Evolutionary conservation across 2,329 filamentous ascomycete genomes (phyloP).

Genomic region (Hirsutella rhossiliensis): DNA sequence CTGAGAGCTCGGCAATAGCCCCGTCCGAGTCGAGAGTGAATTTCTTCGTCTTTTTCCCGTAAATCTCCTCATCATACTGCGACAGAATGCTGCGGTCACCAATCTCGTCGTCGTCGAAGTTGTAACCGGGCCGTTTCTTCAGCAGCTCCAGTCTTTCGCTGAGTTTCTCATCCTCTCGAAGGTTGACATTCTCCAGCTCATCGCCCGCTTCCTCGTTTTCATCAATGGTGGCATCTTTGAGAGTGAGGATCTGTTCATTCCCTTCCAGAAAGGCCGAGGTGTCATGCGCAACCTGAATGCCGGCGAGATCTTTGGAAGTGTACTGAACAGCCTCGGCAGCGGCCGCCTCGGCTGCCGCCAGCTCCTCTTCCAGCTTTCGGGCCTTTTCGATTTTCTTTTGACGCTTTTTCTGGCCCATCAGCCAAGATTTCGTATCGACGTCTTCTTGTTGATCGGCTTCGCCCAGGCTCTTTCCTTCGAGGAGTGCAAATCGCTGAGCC

Average conservation of each 20-base stretch:
- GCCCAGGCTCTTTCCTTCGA: conserved; percentile 76
- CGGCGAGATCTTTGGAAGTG: conserved; percentile 74
- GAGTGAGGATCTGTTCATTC: conserved; percentile 78
- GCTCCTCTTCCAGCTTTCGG: conserved; percentile 59
- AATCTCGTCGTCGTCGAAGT: conserved; percentile 62
- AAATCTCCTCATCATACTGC: conserved; percentile 93
- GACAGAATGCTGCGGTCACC: conserved; percentile 59
- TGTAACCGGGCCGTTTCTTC: conserved; percentile 82
- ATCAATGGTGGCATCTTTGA: conserved; percentile 86
- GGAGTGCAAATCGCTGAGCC: conserved; percentile 60
- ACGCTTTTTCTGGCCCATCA: conserved; percentile 81
- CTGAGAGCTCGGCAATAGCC: conserved; percentile 50
- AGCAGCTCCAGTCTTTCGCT: conserved; percentile 72
- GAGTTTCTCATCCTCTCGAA: conserved; percentile 61
- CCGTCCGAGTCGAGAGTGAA: conserved; percentile 81
- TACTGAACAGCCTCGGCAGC: conserved; percentile 57
- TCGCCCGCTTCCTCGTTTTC: conserved; percentile 79
- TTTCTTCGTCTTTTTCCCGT: conserved; percentile 75
- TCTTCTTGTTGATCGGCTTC: conserved; percentile 57
- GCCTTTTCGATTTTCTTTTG: conserved; percentile 82
- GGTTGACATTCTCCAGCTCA: conserved; percentile 67
- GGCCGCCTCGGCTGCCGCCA: conserved; percentile 61
- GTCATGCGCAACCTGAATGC: conserved; percentile 87
- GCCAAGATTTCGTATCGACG: conserved; percentile 73
- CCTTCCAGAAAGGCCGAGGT: conserved; percentile 68